Conservation (phyloP, 441 rosid genomes). For the Corymbia calophylla region DNA sequence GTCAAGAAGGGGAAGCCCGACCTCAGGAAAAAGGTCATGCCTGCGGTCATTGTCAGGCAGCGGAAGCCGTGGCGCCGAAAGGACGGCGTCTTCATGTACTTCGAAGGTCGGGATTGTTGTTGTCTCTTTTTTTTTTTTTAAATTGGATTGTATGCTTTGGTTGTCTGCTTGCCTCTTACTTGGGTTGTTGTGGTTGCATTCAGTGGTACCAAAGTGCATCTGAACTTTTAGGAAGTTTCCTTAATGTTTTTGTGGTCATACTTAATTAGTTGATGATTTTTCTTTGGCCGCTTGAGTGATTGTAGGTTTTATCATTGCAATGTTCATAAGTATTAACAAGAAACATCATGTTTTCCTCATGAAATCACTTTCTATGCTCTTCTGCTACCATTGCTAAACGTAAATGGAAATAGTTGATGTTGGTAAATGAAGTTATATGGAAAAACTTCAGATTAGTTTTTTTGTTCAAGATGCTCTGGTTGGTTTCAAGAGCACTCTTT, state of each 20-base stretch:
- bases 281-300: background rate
- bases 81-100: conserved; percentile 4
- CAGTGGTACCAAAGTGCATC: background rate
- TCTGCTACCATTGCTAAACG: background rate
- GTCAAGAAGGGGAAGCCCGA: conserved; percentile 6
- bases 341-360: background rate
- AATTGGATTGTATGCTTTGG: background rate
- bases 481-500: background rate
- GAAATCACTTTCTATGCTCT: background rate
- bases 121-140: background rate
- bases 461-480: background rate
- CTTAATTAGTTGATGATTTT: background rate
- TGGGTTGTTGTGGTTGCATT: background rate
- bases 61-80: conserved; percentile 9
- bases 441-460: background rate
- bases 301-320: background rate
- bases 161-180: background rate
- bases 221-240: background rate
- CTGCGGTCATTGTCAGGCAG: conserved; percentile 2
- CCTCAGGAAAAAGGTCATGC: conserved; percentile 8
- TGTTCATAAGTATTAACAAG: background rate
- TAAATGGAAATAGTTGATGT: background rate
- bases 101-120: background rate
- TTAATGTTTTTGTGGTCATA: background rate
- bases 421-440: background rate